Percentiles rank a stretch among this genome's conserved stretches.
phyloP scores from a whole-genome alignment of 305 asterid genomes.

The Solanum chacoense region DNA sequence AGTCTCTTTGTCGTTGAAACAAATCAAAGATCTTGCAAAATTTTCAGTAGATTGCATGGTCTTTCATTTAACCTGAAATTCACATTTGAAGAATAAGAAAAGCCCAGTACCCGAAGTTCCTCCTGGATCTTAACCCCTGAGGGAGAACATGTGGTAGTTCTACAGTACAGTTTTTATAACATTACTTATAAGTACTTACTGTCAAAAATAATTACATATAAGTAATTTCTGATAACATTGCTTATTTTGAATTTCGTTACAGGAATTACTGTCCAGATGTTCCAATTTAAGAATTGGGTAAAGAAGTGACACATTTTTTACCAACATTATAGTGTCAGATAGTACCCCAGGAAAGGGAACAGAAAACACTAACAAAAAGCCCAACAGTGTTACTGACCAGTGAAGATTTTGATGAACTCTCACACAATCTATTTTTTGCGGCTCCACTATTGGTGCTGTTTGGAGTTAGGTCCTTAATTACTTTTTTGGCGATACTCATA shows the following conservation, averaged over 20 bases:
- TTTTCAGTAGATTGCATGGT: background rate
- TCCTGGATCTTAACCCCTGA: background rate
- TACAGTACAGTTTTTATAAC: background rate
- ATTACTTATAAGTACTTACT: background rate
- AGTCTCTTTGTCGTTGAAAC: background rate
- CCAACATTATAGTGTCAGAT: background rate
- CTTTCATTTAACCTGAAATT: background rate
- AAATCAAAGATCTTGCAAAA: background rate
- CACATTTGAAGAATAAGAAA: background rate
- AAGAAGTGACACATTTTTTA: background rate
- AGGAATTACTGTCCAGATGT: constrained; percentile 9
- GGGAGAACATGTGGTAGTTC: background rate
- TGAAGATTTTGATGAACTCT: constrained; percentile 1
- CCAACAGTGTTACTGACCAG: background rate
- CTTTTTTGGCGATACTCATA: background rate
- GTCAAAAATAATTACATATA: background rate
- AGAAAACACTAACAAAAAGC: background rate
- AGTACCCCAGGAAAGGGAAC: background rate
- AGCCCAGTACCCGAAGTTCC: background rate
- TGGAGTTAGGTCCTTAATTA: background rate
- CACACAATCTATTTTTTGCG: background rate
- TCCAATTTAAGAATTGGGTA: constrained; percentile 2
- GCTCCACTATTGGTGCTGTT: background rate
- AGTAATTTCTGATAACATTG: background rate
- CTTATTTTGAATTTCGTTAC: background rate